These are phyloP conservation scores for Colletotrichum sojae DNA, from an alignment of 2,329 filamentous ascomycete species.

Conservation along the genomic window DNA sequence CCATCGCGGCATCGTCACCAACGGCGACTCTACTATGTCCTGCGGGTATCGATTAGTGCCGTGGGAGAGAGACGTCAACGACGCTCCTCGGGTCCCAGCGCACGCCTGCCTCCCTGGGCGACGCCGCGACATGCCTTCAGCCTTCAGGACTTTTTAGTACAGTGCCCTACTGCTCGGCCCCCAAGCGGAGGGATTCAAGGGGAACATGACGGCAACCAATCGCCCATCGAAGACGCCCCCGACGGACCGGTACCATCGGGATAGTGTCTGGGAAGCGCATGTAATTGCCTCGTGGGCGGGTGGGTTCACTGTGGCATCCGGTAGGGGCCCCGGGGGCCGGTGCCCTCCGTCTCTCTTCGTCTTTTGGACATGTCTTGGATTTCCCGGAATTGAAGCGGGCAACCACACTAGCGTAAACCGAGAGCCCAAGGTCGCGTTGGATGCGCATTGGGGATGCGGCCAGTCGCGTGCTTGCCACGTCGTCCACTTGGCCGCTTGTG, in stretches of 20 bases:
- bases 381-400: constrained; percentile 19
- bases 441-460: constrained; percentile 25
- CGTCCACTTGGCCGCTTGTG: constrained; percentile 49
- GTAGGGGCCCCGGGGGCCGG: constrained; percentile 18
- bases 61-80: background rate
- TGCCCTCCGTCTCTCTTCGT: constrained; percentile 1
- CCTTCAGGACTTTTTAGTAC: background rate
- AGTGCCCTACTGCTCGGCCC: constrained; percentile 7
- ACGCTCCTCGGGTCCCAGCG: background rate
- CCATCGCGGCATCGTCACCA: constrained; percentile 2
- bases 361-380: constrained; percentile 27
- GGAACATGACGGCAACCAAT: constrained; percentile 24
- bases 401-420: constrained; percentile 2
- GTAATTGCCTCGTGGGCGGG: constrained; percentile 33
- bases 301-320: constrained; percentile 31
- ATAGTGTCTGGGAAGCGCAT: constrained; percentile 25
- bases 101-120: background rate
- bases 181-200: constrained; percentile 20
- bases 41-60: background rate
- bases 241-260: constrained; percentile 24
- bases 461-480: constrained; percentile 41
- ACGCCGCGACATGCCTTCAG: background rate
- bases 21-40: too few species aligned
- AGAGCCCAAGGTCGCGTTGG: constrained; percentile 19
- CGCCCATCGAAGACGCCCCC: constrained; percentile 11